These are phyloP conservation scores for Jamesozyma hellenica DNA, from an alignment of 805 yeast genomes.

Conservation along the genomic window DNA sequence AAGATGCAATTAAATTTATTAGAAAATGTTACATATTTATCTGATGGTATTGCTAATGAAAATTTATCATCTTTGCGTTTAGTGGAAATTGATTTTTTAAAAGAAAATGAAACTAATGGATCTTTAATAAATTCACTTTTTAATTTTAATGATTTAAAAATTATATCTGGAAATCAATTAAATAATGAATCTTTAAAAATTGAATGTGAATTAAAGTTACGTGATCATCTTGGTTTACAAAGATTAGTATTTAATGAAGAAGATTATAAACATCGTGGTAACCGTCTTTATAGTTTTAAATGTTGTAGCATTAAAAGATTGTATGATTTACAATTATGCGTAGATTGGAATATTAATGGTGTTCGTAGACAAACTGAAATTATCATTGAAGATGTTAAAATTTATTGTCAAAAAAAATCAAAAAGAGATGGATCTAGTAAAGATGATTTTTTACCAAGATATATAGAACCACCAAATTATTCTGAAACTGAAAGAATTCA, in stretches of 20 bases:
- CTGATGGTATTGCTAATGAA: conserved; percentile 25
- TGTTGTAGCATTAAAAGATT: conserved; percentile 23
- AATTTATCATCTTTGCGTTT: conserved; percentile 23
- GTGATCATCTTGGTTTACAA: conserved; percentile 16
- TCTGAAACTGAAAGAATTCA: conserved; percentile 7
- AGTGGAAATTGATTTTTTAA: conserved; percentile 9
- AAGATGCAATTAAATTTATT: conserved; percentile 21
- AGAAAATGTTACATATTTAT: conserved; percentile 22
- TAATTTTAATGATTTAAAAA: not conserved
- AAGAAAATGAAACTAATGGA: not conserved
- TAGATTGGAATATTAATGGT: conserved; percentile 21
- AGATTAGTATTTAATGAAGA: conserved; percentile 24
- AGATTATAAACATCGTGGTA: conserved; percentile 27
- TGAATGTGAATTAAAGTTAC: conserved; percentile 18
- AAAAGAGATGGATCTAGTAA: not conserved
- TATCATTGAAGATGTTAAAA: conserved; percentile 15
- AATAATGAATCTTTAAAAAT: conserved; percentile 3
- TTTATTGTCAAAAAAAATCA: conserved; percentile 14
- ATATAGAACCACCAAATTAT: conserved; percentile 23
- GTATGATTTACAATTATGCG: conserved; percentile 21
- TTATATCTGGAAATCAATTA: not conserved
- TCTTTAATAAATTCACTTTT: not conserved
- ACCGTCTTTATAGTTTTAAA: conserved; percentile 24
- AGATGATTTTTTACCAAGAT: conserved; percentile 17
- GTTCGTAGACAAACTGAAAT: conserved; percentile 17